A percentile compares a stretch with the other conserved stretches of the same genome.
phyloP scores from a whole-genome alignment of 768 basidiomycete species.

The Lactarius psammicola region DNA sequence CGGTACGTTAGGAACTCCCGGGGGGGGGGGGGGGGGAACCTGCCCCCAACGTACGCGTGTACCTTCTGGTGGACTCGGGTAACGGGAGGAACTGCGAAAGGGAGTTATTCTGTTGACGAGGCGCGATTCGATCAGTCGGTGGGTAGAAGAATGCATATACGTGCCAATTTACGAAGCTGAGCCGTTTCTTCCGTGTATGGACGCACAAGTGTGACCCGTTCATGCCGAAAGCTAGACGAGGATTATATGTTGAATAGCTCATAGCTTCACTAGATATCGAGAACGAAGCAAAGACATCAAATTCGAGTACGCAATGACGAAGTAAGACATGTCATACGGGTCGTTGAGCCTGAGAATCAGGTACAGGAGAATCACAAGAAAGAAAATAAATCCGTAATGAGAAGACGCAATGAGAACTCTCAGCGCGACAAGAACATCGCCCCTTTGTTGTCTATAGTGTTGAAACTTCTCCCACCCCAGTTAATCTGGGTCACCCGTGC shows the following conservation, averaged over 20 bases:
- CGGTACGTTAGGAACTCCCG: neutral
- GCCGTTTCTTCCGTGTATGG: too few species aligned
- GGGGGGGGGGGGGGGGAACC: too few species aligned
- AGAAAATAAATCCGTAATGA: neutral
- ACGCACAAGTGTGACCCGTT: too few species aligned
- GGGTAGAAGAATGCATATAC: neutral
- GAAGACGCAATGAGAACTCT: neutral
- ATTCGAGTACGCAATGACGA: neutral
- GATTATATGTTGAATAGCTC: neutral
- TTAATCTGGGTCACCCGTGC: conserved; percentile 44
- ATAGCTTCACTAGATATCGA: neutral
- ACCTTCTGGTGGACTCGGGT: too few species aligned
- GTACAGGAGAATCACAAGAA: neutral
- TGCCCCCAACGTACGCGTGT: neutral
- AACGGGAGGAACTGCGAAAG: too few species aligned
- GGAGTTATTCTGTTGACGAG: neutral
- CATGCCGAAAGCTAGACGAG: too few species aligned
- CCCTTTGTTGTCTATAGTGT: conserved; percentile 49
- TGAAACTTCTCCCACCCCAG: conserved; percentile 44
- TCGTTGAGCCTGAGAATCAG: neutral
- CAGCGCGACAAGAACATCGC: conserved; percentile 13
- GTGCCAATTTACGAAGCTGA: too few species aligned
- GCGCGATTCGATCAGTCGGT: neutral
- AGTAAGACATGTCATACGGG: neutral
- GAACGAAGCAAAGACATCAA: neutral